Base-by-base conservation (phyloP, 2,329 filamentous ascomycete species). In the Cryoendolithus antarcticus region DNA sequence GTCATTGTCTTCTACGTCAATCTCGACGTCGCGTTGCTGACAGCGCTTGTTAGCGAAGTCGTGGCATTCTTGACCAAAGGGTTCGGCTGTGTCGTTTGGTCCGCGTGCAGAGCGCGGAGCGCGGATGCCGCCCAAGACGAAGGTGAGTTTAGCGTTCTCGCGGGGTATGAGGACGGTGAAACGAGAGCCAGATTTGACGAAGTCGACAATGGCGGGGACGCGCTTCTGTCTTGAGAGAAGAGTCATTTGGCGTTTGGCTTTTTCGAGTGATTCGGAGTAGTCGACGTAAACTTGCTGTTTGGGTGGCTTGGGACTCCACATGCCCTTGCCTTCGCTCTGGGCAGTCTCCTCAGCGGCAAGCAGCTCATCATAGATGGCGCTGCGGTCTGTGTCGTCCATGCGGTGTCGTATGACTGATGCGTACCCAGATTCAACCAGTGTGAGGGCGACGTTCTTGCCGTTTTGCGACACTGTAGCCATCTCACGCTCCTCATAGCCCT, bases 131-230 rank as follows among this genome's bases (percentile, higher is more conserved):
- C 84, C 89, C 35, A 98, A 76, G 3, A 98, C 88, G 58, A 98
- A 80, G 2, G 89, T 98, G 44, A 98, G 71, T 69, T 95, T 96
- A 56, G 89, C 80, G 54, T 86, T 86, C 59, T 98, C 91, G 29
- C 88, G 81, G 34, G 91, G 89, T 35, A 98, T 77, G 7, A 98
- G 69, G 29, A 98, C 72, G 19, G 86, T 93, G 63, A 96, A 98
- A 49, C 91, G 77, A 31, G 88, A 93, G 24, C 84, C 91, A n/a
- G 86, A 84, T 65, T 96, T 95, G 69, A 93, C 91, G 61, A 93
- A 98, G 62, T 98, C 91, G 32, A 98, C 86, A 50, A 98, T 72
- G 8, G 83, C 91, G 6, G 91, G 86, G 3, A 96, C 80, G 62
- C 84, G 89, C 70, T 86, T 89, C 61, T 95, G 88, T 39, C 89